Evolutionary conservation across 331 rosid species (phyloP), one percentile per base, ranked within the genome.

Genomic region (Arachis monticola): DNA sequence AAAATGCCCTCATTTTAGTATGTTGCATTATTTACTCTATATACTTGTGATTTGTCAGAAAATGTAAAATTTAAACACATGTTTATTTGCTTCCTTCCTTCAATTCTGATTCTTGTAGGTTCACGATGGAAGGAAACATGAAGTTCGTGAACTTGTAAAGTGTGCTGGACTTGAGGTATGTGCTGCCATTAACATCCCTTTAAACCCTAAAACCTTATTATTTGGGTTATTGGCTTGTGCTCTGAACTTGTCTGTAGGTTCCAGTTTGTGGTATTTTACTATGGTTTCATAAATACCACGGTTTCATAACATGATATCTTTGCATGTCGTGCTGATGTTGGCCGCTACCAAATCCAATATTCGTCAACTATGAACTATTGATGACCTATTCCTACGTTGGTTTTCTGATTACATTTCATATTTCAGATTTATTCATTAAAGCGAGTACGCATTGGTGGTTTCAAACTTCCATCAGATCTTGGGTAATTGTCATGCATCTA

Each of bases 41-140:
- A 46, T 70, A 44, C 69, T 52, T 60, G 44, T 62, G 67, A 51
- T 11, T 14, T 57, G 31, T 58, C 30, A 10, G 72, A 45, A 70
- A 58, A 67, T 56, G 53, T 45, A 61, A 67, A 58, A n/a, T n/a
- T n/a, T n/a, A n/a, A 31, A 60, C 76, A 61, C 74, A 32, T 35
- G 27, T 64, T 70, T 31, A 62, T 64, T 60, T 72, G 67, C 51
- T 67, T 76, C 10, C 65, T 77, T 80, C 56, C 57, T 71, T 69
- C 86, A 77, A 75, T 64, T 66, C 86, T 76, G 7, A 69, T 47
- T 73, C 60, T 76, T 77, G 45, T 73, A 91, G 98, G 98, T 94
- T 72, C 97, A 94, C 82, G 98, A 94, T 38, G 98, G 98, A 81
- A 91, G 98, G 89, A 91, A 94, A 83, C 98, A 90, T 27, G 98